These are phyloP conservation scores for Potentilla sterilis DNA, from an alignment of 306 rosid genomes.

Conservation along the genomic window DNA sequence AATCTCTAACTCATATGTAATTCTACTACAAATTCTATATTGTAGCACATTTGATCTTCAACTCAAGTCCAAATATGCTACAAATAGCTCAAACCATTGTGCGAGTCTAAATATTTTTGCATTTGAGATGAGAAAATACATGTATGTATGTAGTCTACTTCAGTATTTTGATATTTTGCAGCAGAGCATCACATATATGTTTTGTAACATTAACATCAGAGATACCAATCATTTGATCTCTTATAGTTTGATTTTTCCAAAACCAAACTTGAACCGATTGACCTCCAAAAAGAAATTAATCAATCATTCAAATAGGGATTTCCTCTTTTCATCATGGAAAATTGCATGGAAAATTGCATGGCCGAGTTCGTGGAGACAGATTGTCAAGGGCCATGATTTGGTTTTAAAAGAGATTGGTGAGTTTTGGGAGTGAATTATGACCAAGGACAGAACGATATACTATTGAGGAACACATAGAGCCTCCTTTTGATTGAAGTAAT, in stretches of 20 bases:
- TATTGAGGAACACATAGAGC: constrained; percentile 31
- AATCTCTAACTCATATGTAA: no score
- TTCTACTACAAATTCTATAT: no score
- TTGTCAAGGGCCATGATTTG: constrained; percentile 66
- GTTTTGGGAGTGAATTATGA: constrained; percentile 38
- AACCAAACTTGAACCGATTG: background rate
- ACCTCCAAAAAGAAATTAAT: background rate
- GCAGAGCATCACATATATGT: background rate
- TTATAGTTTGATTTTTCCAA: background rate
- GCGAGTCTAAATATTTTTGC: no score
- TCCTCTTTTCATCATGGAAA: constrained; percentile 10
- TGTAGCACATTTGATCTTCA: no score
- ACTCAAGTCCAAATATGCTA: no score
- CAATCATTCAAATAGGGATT: constrained; percentile 8
- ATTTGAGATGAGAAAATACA: no score
- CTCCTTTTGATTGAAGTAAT: constrained; percentile 50
- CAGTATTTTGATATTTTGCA: background rate
- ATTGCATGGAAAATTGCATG: constrained; percentile 66
- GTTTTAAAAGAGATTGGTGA: constrained; percentile 33
- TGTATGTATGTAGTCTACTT: no score
- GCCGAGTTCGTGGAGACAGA: constrained; percentile 69
- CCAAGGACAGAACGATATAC: constrained; percentile 27
- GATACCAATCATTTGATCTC: background rate
- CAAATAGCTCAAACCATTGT: no score
- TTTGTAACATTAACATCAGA: background rate